Conservation (phyloP, 202 grass and related monocot species). For the Eragrostis tef region DNA sequence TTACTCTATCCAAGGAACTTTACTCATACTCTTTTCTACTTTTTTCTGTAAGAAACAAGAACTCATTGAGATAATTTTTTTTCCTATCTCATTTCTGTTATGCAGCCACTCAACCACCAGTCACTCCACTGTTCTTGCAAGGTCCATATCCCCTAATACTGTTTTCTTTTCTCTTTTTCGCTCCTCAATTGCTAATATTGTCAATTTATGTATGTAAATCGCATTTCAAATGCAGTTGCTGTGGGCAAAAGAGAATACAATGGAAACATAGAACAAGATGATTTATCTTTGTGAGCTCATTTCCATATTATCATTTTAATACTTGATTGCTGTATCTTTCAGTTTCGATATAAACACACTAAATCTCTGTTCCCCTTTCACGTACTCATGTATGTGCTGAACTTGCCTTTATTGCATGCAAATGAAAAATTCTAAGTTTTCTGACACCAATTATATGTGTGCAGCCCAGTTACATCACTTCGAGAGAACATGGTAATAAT, state of each 20-base stretch:
- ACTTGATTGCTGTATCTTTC: not conserved
- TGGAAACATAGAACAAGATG: slow-evolving; percentile 51
- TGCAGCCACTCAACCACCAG: slow-evolving; percentile 37
- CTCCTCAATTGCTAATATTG: not conserved
- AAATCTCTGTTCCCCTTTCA: not conserved
- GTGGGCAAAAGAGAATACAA: slow-evolving; percentile 66
- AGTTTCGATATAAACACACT: not conserved
- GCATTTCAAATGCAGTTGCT: slow-evolving; percentile 54
- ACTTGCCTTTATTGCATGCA: not conserved
- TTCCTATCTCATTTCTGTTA: not conserved
- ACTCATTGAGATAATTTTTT: slow-evolving; percentile 1
- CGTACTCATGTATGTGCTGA: not conserved
- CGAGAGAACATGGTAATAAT: slow-evolving; percentile 65
- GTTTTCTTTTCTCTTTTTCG: not conserved
- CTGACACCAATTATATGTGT: slow-evolving; percentile 31
- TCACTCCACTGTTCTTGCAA: slow-evolving; percentile 58
- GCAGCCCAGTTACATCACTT: slow-evolving; percentile 77
- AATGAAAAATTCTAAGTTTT: slow-evolving; percentile 6
- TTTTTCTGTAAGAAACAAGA: slow-evolving; percentile 34
- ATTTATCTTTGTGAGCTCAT: slow-evolving; percentile 74
- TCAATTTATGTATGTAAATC: not conserved
- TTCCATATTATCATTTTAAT: slow-evolving; percentile 2
- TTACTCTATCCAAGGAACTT: not conserved
- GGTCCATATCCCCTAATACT: slow-evolving; percentile 39
- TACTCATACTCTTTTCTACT: not conserved